Base-by-base conservation (phyloP, 1,139 yeast genomes). In the Kazachstania sp. region DNA sequence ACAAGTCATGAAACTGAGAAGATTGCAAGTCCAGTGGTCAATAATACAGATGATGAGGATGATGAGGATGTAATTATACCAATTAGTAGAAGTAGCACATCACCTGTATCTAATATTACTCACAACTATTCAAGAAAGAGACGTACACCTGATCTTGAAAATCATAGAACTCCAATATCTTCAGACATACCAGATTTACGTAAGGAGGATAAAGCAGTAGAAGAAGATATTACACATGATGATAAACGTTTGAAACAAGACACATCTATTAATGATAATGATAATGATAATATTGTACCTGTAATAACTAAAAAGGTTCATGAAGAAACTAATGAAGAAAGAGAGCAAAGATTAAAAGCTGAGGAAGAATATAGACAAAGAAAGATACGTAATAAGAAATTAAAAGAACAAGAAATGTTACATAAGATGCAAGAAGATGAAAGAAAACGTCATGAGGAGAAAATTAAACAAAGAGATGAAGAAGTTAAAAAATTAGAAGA, bases 401-500 rank as follows among this genome's bases (percentile, higher is more conserved):
- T 57, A 64, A 67, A 56, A 54, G 70, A 69, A 46, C 65, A 60
- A 47, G 64, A 66, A 48, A 52, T 62, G 32, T 45, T 64, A 50
- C 59, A 56, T 36, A 64, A 58, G 47, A 52, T 66, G 40, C 65
- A 63, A 28, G 55, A 54, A 11, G 66, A 62, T 40, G 71, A 71
- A 44, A 54, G 54, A 45, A 62, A 62, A 42, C 53, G 60, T 23
- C 55, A 51, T n/a, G 57, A 59, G 44, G 65, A 62, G 36, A 52
- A 51, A 16, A 59, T 58, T 39, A 56, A 56, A 46, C 64, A 57
- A 40, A 57, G 56, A 30, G 71, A 71, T 46, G 78, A 73, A 44
- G 77, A 73, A 49, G 65, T 67, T 45, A 65, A 68, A 44, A 67
- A 68, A 43, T 56, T 68, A 39, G 72, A 71, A 52, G 70, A 68